Conservation (phyloP, 1,284 basidiomycete genomes). For the Heterobasidion occidentale region DNA sequence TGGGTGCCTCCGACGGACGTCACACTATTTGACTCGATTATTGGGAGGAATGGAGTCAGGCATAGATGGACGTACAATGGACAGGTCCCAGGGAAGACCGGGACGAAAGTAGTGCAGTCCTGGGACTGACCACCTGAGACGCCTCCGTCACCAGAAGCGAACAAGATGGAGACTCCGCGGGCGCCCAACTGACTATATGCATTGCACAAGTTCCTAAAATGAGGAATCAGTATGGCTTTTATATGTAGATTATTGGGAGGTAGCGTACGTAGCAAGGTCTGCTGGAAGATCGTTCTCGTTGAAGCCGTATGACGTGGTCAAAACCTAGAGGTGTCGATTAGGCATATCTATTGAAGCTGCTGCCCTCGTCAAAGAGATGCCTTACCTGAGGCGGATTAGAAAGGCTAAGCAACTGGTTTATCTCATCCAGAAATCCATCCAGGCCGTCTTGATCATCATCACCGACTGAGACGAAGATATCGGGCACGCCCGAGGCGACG, state of each 20-base stretch:
- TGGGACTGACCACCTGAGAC: conserved; percentile 15
- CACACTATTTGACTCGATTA: neutral
- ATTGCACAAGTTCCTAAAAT: conserved; percentile 1
- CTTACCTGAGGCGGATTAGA: conserved; percentile 39
- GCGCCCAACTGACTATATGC: conserved; percentile 4
- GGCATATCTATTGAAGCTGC: neutral
- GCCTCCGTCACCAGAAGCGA: conserved; percentile 14
- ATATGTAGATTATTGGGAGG: neutral
- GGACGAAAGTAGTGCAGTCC: conserved; percentile 2
- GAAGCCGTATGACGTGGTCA: conserved; percentile 18
- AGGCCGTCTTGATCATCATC: conserved; percentile 11
- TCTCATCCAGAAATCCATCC: conserved; percentile 21
- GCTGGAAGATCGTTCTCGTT: conserved; percentile 16
- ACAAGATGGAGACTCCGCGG: conserved; percentile 3
- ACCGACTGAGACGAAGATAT: conserved; percentile 5
- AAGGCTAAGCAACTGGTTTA: conserved; percentile 24
- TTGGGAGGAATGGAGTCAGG: neutral
- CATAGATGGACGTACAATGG: neutral
- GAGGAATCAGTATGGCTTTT: neutral
- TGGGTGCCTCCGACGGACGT: conserved; percentile 15
- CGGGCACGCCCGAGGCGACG: conserved; percentile 3
- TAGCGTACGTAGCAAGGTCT: conserved; percentile 2
- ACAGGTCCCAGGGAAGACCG: neutral
- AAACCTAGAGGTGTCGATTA: conserved; percentile 21
- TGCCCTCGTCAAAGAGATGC: conserved; percentile 26